Evolutionary conservation across 306 rosid species (phyloP).

Genomic region (Dalbergia cultrata): DNA sequence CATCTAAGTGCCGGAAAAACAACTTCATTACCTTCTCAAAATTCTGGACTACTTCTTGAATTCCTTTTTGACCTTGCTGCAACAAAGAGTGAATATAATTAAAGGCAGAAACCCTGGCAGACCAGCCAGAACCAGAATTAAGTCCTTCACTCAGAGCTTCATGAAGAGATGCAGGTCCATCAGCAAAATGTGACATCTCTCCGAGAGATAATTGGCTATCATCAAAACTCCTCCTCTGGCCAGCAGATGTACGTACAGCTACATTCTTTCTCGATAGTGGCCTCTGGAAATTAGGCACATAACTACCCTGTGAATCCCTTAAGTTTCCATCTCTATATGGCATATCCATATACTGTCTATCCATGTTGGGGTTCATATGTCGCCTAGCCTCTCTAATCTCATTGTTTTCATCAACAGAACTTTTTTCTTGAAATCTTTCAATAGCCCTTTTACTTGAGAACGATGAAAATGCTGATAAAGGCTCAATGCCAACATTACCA

Average conservation of each 20-base stretch:
- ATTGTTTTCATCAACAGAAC: conserved; percentile 65
- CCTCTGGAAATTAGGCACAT: conserved; percentile 95
- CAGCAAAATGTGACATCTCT: conserved; percentile 78
- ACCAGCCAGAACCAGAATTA: conserved; percentile 95
- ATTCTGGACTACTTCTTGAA: conserved; percentile 88
- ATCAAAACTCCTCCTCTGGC: conserved; percentile 92
- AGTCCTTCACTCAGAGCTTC: conserved; percentile 96
- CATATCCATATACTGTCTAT: conserved; percentile 74
- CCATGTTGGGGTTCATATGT: conserved; percentile 62
- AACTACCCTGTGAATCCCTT: conserved; percentile 78
- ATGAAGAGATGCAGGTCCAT: conserved; percentile 82
- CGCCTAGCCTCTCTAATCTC: conserved; percentile 79
- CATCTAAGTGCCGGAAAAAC: conserved; percentile 98
- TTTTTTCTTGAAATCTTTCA: conserved; percentile 75
- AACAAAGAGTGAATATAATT: conserved; percentile 84
- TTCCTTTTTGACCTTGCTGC: conserved; percentile 94
- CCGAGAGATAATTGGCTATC: conserved; percentile 81
- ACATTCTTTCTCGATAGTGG: conserved; percentile 89
- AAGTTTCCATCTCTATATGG: conserved; percentile 73
- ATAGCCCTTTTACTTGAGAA: conserved; percentile 66
- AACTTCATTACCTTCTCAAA: conserved; percentile 99
- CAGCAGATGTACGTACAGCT: conserved; percentile 80
- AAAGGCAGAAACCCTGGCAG: conserved; percentile 94
- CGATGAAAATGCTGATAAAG: conserved; percentile 68
- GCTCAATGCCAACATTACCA: conserved; percentile 59